Base-by-base conservation (phyloP, 2,329 filamentous ascomycete genomes). In the Cryphonectria japonica region DNA sequence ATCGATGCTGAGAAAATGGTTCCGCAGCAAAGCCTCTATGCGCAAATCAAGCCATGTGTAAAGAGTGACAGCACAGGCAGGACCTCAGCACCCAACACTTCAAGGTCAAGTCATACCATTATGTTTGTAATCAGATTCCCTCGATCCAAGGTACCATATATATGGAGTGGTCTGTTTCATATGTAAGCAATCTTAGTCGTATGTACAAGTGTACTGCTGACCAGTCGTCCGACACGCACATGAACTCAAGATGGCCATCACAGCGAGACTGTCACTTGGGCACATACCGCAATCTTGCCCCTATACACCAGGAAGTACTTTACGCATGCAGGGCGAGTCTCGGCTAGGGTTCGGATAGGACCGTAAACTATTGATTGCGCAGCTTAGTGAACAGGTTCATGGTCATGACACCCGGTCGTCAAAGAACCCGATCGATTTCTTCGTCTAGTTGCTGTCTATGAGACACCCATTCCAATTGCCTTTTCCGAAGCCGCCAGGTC, bases 361-460 rank as follows among this genome's bases (percentile, higher is more conserved):
- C 7, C 52, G 13, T 6, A 29, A 9, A 39, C 8, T 16, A 37
- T 3, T 41, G 34, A 26, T 4, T 4, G 34, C 39, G 26, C 29
- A 34, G 19, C 26, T 9, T 26, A 16, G 43, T 13, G 52, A n/a
- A 26, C 22, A 22, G n/a, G 26, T 2, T 34, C 29, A 26, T 16
- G 41, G n/a, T 34, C 2, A 34, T 39, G 26, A 9, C 52, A 50
- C 11, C 63, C 14, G 43, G 29, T 65, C 63, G 63, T 26, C 2
- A 65, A 46, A 37, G 43, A 16, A 29, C 14, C 43, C 26, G 50
- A 9, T 59, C 59, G 34, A 64, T 57, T 46, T 22, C 8, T 63
- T 52, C 57, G 26, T 71, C 66, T 73, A 73, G 71, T 69, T 69
- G 71, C 67, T 73, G 32, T 69, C 71, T 73, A 73, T 71, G 63